These are phyloP conservation scores for Chloris gayana DNA, from an alignment of 176 grass and related monocot genomes.

Conservation along the genomic window DNA sequence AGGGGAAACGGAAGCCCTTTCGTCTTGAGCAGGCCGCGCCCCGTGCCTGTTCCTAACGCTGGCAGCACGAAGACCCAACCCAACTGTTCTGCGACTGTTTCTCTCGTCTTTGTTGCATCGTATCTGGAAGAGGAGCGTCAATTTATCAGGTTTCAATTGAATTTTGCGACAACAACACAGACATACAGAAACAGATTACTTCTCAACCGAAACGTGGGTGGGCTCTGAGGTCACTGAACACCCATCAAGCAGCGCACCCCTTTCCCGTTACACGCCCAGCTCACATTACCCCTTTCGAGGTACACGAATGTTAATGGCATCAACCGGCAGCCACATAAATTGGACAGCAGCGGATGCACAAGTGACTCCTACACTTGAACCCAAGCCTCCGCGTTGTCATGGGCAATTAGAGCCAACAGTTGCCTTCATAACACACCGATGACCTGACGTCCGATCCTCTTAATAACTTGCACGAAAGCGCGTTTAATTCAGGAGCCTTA, in stretches of 20 bases:
- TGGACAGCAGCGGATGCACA: neutral
- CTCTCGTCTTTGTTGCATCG: neutral
- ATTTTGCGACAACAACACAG: neutral
- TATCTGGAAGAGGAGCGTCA: neutral
- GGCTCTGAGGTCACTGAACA: conserved; percentile 34
- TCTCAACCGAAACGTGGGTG: conserved; percentile 44
- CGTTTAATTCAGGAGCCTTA: neutral
- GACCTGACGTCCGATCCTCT: neutral
- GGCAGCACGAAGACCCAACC: too few relatives aligned
- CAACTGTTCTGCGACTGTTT: neutral
- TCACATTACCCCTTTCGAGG: too few relatives aligned
- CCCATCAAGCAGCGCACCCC: conserved; percentile 29
- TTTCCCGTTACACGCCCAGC: conserved; percentile 35
- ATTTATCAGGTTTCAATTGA: neutral
- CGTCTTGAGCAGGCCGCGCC: too few relatives aligned
- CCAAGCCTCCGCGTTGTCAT: neutral
- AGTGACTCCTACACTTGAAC: neutral
- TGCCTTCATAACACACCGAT: conserved; percentile 21
- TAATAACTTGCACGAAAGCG: neutral
- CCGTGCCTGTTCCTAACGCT: too few relatives aligned
- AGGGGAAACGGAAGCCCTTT: too few relatives aligned
- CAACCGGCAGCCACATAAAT: conserved; percentile 51
- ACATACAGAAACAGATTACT: neutral
- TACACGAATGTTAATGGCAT: conserved; percentile 33
- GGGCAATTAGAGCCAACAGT: conserved; percentile 21